Base-by-base conservation (phyloP, 1,284 basidiomycete genomes). In the Cutaneotrichosporon spelunceum region DNA sequence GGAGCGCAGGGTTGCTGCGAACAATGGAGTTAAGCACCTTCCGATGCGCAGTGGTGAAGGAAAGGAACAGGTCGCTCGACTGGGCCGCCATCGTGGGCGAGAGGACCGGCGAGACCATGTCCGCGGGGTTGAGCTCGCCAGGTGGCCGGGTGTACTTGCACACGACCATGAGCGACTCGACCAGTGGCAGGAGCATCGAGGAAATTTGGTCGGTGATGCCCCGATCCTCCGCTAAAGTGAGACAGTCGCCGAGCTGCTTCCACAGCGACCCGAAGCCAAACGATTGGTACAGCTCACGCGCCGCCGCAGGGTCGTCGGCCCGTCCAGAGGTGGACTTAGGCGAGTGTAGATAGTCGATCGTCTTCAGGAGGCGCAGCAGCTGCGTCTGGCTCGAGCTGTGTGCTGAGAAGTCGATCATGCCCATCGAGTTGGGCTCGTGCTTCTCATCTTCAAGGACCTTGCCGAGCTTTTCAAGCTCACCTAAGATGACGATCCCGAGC, bases 21-120 rank as follows among this genome's bases (percentile, higher is more conserved):
- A 99, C 95, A 90, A 99, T 97, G 63, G 93, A 83, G 77, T 98
- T 98, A 63, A 99, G 84, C 39, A 97, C 86, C 79, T 97, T 97
- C 68, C 93, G 86, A 75, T 99, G 96, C 36, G 87, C 85, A 68
- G 96, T 93, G 1, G 96, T 99, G 80, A 99, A 99, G 7, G 86
- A 84, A 59, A 97, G 87, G 78, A 99, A 99, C 27, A 93, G 83
- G 66, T 94, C 91, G 66, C 91, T 89, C 61, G 79, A 77, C 84
- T 87, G 87, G 24, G 86, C 81, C 4, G 84, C 86, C 29, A 84
- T 66, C 88, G 89, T 19, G 86, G 90, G 36, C 13, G 60, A 53
- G n/a, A 54, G 42, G 16, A 63, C 49, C 82, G 82, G 39, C 85
- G 85, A 10, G 82, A 83, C 11, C 86, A 57, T 29, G 2, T 44